These are phyloP conservation scores for Beta lomatogona DNA, from an alignment of 179 eudicot species.

Conservation along the genomic window DNA sequence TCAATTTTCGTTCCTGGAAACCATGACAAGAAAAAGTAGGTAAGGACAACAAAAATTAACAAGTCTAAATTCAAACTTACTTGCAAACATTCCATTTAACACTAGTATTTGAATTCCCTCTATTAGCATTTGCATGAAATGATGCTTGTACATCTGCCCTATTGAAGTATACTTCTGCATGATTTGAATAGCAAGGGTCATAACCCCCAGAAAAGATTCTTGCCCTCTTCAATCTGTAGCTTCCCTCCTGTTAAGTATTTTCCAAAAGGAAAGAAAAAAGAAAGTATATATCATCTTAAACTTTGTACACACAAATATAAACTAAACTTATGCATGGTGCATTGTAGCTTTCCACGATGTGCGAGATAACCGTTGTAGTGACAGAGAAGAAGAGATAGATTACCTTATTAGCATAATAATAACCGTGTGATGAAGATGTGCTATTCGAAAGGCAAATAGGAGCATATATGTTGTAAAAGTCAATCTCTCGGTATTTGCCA, in stretches of 20 bases:
- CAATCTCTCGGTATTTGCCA: slow-evolving; percentile 51
- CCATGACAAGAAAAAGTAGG: too few relatives aligned
- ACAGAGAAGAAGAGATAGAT: slow-evolving; percentile 1
- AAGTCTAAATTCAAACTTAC: slow-evolving; percentile 30
- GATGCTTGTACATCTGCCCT: slow-evolving; percentile 57
- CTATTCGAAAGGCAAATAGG: slow-evolving; percentile 50
- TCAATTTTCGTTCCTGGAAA: too few relatives aligned
- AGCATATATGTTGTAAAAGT: slow-evolving; percentile 66
- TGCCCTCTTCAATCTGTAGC: slow-evolving; percentile 33
- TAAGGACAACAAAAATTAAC: not conserved
- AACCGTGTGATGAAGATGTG: slow-evolving; percentile 24
- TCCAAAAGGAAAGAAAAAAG: not conserved
- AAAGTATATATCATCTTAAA: not conserved
- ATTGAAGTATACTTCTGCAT: slow-evolving; percentile 50
- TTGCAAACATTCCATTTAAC: slow-evolving; percentile 57
- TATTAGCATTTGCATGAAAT: slow-evolving; percentile 45
- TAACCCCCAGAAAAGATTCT: slow-evolving; percentile 50
- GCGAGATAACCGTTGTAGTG: not conserved
- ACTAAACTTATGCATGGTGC: not conserved
- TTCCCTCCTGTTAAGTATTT: slow-evolving; percentile 33
- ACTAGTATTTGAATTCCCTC: slow-evolving; percentile 24
- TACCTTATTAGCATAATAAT: slow-evolving; percentile 23
- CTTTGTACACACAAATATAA: not conserved
- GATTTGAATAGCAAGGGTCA: slow-evolving; percentile 58
- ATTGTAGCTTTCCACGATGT: not conserved